Evolutionary conservation across 2,329 filamentous ascomycete species (phyloP).

Genomic region (Apiospora kogelbergensis): DNA sequence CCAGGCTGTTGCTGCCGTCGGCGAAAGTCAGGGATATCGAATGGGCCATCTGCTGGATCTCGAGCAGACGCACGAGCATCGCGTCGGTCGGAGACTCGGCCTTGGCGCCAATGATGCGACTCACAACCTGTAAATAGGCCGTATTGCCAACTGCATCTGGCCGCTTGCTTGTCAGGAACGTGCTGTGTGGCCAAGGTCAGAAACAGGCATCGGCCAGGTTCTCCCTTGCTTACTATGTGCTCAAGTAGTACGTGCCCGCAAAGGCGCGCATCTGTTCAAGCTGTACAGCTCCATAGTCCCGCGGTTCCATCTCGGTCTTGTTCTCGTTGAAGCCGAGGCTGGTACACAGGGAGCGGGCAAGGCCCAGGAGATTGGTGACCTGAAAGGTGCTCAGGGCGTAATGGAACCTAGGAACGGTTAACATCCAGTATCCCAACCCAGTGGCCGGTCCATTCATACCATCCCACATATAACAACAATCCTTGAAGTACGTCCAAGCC

Average conservation of each 20-base stretch:
- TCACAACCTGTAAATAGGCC: conserved; percentile 43
- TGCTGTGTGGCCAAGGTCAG: conserved; percentile 16
- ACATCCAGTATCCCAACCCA: background rate
- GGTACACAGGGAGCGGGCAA: conserved; percentile 46
- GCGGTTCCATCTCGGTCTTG: conserved; percentile 18
- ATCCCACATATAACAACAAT: conserved; percentile 44
- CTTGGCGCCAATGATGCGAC: conserved; percentile 39
- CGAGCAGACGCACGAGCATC: conserved; percentile 45
- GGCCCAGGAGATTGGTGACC: conserved; percentile 48
- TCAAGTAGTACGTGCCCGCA: conserved; percentile 50
- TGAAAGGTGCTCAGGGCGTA: conserved; percentile 50
- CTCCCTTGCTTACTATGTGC: conserved; percentile 41
- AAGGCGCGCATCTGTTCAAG: conserved; percentile 49
- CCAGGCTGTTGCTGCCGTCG: conserved; percentile 23
- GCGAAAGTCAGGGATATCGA: conserved; percentile 43
- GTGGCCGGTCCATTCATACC: conserved; percentile 31
- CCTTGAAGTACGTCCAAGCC: conserved; percentile 48
- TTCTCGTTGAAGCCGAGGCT: conserved; percentile 39
- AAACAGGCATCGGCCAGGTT: background rate
- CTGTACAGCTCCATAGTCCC: conserved; percentile 25
- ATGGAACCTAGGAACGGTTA: conserved; percentile 38
- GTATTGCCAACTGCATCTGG: conserved; percentile 49
- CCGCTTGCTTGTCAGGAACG: conserved; percentile 39
- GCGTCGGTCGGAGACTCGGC: conserved; percentile 45
- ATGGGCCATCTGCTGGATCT: conserved; percentile 48